These are phyloP conservation scores for Blastobotrys aristatus DNA, from an alignment of 1,139 yeast species.

Conservation along the genomic window DNA sequence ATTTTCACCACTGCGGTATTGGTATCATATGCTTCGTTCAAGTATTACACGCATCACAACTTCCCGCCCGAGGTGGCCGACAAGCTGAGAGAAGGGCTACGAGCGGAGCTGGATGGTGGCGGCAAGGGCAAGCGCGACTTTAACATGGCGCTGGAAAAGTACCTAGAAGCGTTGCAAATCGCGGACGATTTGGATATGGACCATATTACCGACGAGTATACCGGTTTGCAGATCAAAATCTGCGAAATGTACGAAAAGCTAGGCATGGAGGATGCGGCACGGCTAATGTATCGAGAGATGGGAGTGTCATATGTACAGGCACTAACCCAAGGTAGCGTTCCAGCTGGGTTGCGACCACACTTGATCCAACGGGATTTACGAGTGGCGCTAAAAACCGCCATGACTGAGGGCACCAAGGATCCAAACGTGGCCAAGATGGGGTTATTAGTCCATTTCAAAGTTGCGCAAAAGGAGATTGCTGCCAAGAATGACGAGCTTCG, in stretches of 20 bases:
- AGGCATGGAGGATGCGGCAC: constrained; percentile 56
- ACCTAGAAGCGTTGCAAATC: constrained; percentile 49
- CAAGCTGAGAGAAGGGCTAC: constrained; percentile 63
- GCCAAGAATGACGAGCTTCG: constrained; percentile 30
- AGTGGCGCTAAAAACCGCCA: constrained; percentile 61
- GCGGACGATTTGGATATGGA: constrained; percentile 48
- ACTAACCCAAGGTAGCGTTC: constrained; percentile 41
- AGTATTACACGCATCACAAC: constrained; percentile 31
- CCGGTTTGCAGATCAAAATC: constrained; percentile 79
- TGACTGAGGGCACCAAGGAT: constrained; percentile 45
- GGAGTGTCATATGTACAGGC: constrained; percentile 54
- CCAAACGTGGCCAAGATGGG: constrained; percentile 54
- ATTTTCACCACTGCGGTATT: constrained; percentile 15
- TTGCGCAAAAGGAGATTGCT: constrained; percentile 60
- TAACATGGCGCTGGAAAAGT: constrained; percentile 61
- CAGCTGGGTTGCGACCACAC: constrained; percentile 42
- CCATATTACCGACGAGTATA: constrained; percentile 61
- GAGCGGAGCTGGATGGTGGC: constrained; percentile 70
- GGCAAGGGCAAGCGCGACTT: constrained; percentile 52
- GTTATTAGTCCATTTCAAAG: constrained; percentile 55
- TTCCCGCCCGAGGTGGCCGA: constrained; percentile 61
- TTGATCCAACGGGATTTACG: constrained; percentile 67
- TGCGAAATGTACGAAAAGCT: constrained; percentile 81
- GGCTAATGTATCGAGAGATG: constrained; percentile 60
- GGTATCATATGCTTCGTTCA: constrained; percentile 19